Base-by-base conservation (phyloP, 371 early-diverging fungal genomes). In the Apophysomyces sp. region DNA sequence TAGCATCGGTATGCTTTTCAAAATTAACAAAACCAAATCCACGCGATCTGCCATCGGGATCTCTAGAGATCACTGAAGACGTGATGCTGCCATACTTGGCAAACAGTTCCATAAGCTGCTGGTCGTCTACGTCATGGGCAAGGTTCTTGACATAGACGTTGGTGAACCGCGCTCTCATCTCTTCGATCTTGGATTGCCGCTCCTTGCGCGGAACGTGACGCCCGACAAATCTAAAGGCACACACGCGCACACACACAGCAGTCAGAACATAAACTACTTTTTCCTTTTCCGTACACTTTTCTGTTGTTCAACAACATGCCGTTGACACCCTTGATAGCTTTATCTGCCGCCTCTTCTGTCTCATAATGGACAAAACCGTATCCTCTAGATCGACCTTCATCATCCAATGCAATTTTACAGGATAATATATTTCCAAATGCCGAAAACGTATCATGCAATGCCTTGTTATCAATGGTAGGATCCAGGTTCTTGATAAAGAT, bases 401-500 rank as follows among this genome's bases (percentile, higher is more conserved):
- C 95, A 59, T 80, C 80, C 60, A 86, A 85, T 55, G 94, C 97
- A 63, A 99, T 98, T 88, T 99, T 99, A 91, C 99, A 99, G 62
- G 94, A 94, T 44, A 98, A 84, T 71, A 99, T 99, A 80, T 90
- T 87, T 63, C 99, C 99, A 66, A 99, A 99, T 52, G 98, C 94
- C 44, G 94, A 89, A 84, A 99, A 99, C 59, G 99, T 99, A 78
- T 99, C 99, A 81, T 98, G 95, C 54, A 99, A 92, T 60, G 99
- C 94, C 83, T 87, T 96, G 92, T 96, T 94, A 81, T 98, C 98
- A 67, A 98, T 98, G 61, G 93, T 72, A 53, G 89, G 76, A 81
- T 98, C 97, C 49, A 99, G 85, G 92, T 99, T 99, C 90, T 99
- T 99, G 87, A 99, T 99, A 81, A 99, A 97, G 72, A 99, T 92